Percentiles rank a stretch among this genome's conserved stretches.
Evolutionary conservation across 1,284 basidiomycete species (phyloP).

Genomic region (Ganoderma meredithae): DNA sequence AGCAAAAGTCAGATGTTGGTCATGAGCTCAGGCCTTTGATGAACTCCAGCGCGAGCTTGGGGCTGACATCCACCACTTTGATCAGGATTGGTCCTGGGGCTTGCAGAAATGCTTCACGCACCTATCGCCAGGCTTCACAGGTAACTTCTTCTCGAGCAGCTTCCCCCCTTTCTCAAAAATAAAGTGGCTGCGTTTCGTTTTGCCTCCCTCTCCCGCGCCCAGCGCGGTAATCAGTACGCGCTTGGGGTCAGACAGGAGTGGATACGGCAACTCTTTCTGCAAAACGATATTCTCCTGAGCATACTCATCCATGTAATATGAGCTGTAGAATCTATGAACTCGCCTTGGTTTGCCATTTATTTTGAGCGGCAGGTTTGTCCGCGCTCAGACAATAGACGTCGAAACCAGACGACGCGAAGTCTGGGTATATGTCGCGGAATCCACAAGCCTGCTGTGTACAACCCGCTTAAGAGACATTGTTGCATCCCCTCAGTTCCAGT

Average conservation of each 20-base stretch:
- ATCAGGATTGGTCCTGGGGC: background rate
- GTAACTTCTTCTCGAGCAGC: slow-evolving; percentile 81
- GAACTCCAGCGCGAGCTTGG: slow-evolving; percentile 39
- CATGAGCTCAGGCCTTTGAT: slow-evolving; percentile 30
- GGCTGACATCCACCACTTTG: slow-evolving; percentile 14
- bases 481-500: background rate
- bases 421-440: slow-evolving; percentile 83
- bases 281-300: background rate
- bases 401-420: slow-evolving; percentile 76
- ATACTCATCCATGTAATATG: background rate
- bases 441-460: slow-evolving; percentile 92
- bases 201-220: slow-evolving; percentile 83
- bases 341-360: slow-evolving; percentile 87
- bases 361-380: slow-evolving; percentile 81
- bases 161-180: slow-evolving; percentile 90
- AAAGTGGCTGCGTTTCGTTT: slow-evolving; percentile 90
- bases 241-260: slow-evolving; percentile 88
- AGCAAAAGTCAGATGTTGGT: background rate
- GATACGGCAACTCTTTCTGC: slow-evolving; percentile 85
- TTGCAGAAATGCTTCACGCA: slow-evolving; percentile 39
- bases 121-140: slow-evolving; percentile 88
- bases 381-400: slow-evolving; percentile 88
- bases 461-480: slow-evolving; percentile 61
- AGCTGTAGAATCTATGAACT: slow-evolving; percentile 25
- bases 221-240: slow-evolving; percentile 80